A percentile compares a stretch with the other conserved stretches of the same genome.
Conservation (phyloP, 139 green algal species). For the Picochlorum sp. region DNA sequence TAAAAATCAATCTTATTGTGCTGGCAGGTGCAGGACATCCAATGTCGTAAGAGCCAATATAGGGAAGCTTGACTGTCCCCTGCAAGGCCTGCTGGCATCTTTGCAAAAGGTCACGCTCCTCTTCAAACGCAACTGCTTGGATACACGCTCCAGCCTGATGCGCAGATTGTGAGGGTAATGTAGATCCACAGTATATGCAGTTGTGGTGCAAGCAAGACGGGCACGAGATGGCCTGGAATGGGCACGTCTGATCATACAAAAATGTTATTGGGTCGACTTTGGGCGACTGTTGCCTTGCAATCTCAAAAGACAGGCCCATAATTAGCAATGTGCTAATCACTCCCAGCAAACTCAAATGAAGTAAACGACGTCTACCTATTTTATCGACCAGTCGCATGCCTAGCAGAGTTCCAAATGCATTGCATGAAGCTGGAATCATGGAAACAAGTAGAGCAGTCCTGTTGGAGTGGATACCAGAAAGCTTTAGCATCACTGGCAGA, state of each 20-base stretch:
- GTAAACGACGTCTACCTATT: conserved; percentile 28
- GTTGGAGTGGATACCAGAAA: conserved; percentile 47
- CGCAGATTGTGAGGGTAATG: too few species aligned
- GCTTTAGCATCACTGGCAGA: conserved; percentile 53
- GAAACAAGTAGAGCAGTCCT: conserved; percentile 38
- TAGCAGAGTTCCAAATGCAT: conserved; percentile 44
- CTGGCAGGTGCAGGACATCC: background rate
- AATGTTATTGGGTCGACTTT: conserved; percentile 8
- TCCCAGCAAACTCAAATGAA: conserved; percentile 34
- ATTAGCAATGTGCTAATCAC: conserved; percentile 27
- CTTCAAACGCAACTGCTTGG: too few species aligned
- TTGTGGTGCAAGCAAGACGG: too few species aligned
- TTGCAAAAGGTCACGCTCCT: too few species aligned
- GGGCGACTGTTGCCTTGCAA: conserved; percentile 23
- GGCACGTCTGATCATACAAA: too few species aligned
- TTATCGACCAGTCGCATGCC: conserved; percentile 41
- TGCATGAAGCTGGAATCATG: conserved; percentile 44
- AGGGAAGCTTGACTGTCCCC: too few species aligned
- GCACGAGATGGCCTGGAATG: too few species aligned
- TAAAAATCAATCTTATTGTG: background rate
- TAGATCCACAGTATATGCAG: too few species aligned
- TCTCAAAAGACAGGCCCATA: conserved; percentile 27
- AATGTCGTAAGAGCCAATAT: background rate
- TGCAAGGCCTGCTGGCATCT: too few species aligned
- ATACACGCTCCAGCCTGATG: too few species aligned